These are phyloP conservation scores for Gamsiella multidivaricata DNA, from an alignment of 192 early-diverging fungal genomes.

Conservation along the genomic window DNA sequence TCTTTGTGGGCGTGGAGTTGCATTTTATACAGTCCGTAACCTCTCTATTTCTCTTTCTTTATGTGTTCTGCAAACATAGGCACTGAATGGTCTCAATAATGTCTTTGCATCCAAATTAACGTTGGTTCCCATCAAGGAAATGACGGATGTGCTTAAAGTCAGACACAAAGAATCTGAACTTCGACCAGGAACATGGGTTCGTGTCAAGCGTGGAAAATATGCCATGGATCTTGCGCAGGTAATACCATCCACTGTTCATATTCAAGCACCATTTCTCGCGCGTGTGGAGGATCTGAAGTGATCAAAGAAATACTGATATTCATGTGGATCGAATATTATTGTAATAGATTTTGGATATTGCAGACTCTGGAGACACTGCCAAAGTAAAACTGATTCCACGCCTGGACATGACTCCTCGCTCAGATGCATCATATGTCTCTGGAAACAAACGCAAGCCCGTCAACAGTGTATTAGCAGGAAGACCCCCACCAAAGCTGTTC, in stretches of 20 bases:
- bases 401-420: conserved; percentile 66
- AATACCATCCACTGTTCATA: too few relatives aligned
- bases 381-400: conserved; percentile 82
- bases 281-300: too few relatives aligned
- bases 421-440: conserved; percentile 42
- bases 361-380: conserved; percentile 73
- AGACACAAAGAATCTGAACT: conserved; percentile 72
- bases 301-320: too few relatives aligned
- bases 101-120: conserved; percentile 76
- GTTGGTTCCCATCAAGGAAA: conserved; percentile 91
- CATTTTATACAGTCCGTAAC: too few relatives aligned
- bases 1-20: background rate
- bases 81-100: conserved; percentile 80
- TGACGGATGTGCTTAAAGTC: conserved; percentile 89
- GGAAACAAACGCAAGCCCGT: conserved; percentile 69
- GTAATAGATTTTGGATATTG: conserved; percentile 62
- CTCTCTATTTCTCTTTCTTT: background rate
- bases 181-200: conserved; percentile 82
- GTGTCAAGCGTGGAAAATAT: conserved; percentile 93
- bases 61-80: conserved; percentile 39
- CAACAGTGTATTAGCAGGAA: conserved; percentile 53
- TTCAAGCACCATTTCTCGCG: too few relatives aligned
- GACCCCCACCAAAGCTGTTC: conserved; percentile 85
- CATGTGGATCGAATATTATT: too few relatives aligned
- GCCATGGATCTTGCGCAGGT: conserved; percentile 94